Evolutionary conservation across 2,329 filamentous ascomycete species (phyloP).

Genomic region (Calonectria fujianensis): DNA sequence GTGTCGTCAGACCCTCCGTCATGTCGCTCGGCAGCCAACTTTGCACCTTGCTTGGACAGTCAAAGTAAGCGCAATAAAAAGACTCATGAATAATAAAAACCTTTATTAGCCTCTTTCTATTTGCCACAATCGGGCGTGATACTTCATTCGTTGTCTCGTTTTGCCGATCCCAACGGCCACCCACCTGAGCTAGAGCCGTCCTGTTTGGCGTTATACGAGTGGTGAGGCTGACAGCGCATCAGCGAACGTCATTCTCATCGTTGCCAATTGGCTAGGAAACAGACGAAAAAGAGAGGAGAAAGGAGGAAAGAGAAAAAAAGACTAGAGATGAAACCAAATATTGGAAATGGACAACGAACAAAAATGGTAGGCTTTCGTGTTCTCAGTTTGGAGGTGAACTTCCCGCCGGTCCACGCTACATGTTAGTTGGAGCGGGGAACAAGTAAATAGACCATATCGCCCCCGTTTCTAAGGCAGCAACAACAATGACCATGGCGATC

Average conservation of each 20-base stretch:
- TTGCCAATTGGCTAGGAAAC: neutral
- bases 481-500: slow-evolving; percentile 27
- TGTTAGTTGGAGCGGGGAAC: neutral
- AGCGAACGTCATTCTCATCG: neutral
- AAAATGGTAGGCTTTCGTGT: neutral
- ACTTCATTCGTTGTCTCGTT: neutral
- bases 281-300: neutral
- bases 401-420: neutral
- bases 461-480: slow-evolving; percentile 12
- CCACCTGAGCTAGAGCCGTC: neutral
- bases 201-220: neutral
- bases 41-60: no score
- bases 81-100: neutral
- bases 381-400: neutral
- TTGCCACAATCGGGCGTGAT: neutral
- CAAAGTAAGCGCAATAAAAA: neutral
- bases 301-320: neutral
- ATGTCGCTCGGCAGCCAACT: neutral
- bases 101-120: neutral
- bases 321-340: no score
- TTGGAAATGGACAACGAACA: neutral
- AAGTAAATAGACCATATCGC: neutral
- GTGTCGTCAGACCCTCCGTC: neutral
- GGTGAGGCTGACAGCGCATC: slow-evolving; percentile 7
- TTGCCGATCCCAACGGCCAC: neutral